These are phyloP conservation scores for Diaporthe helianthi DNA, from an alignment of 2,329 filamentous ascomycete species.

Conservation along the genomic window DNA sequence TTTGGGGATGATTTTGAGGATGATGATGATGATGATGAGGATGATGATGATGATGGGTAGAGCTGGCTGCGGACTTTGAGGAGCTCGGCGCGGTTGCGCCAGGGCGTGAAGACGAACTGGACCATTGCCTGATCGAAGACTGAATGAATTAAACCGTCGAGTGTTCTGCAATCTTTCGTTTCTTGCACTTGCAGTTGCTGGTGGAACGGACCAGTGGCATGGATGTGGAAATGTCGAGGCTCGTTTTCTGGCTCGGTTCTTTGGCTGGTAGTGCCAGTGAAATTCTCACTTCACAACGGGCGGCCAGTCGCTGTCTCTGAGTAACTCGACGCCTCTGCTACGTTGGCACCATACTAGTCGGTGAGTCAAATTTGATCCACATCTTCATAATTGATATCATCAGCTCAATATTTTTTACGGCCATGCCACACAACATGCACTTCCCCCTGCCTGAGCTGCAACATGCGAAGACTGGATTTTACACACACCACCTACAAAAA, in stretches of 20 bases:
- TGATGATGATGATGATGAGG: neutral
- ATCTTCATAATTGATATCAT: neutral
- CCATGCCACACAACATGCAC: neutral
- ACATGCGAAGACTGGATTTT: neutral
- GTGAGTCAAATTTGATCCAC: neutral
- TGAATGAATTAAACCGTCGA: neutral
- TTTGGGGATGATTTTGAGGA: too few relatives aligned
- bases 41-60: conserved; percentile 53
- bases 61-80: conserved; percentile 70
- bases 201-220: neutral
- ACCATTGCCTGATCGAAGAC: conserved; percentile 61
- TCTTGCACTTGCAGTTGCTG: neutral
- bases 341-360: neutral
- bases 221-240: neutral
- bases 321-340: neutral
- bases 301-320: neutral
- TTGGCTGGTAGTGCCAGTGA: neutral
- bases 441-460: neutral
- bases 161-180: neutral
- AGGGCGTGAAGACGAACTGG: conserved; percentile 76
- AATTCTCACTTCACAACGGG: conserved; percentile 17
- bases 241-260: neutral
- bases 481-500: neutral
- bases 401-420: neutral
- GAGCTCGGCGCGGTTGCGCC: conserved; percentile 72